Conservation (phyloP, 2,329 filamentous ascomycete genomes). For the Claviceps sp. region DNA sequence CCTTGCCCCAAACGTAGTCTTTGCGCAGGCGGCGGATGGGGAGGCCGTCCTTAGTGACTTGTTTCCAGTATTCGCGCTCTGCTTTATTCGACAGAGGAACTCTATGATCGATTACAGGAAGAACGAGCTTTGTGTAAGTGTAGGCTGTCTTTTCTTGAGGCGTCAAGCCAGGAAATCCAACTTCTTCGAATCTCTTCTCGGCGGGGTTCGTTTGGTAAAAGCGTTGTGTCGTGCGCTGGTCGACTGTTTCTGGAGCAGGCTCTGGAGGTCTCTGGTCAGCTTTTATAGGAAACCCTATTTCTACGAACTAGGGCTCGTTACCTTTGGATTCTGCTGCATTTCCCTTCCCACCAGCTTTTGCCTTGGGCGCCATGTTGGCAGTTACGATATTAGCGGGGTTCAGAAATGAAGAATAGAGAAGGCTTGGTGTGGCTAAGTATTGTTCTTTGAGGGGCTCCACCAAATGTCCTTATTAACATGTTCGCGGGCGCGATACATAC, state of each 20-base stretch:
- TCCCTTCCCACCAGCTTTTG: conserved; percentile 10
- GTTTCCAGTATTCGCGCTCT: conserved; percentile 45
- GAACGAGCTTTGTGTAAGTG: conserved; percentile 32
- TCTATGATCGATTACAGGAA: conserved; percentile 23
- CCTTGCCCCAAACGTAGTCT: conserved; percentile 35
- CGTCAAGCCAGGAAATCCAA: conserved; percentile 31
- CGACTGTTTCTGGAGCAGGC: conserved; percentile 29
- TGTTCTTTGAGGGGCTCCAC: conserved; percentile 8
- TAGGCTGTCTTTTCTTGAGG: conserved; percentile 36
- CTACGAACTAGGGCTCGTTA: background rate
- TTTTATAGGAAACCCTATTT: background rate
- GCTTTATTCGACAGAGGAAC: conserved; percentile 30
- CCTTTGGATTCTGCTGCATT: conserved; percentile 13
- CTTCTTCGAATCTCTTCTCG: conserved; percentile 29
- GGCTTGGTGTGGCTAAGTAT: conserved; percentile 3
- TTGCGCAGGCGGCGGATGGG: conserved; percentile 31
- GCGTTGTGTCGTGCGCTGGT: conserved; percentile 32
- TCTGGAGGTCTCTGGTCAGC: conserved; percentile 12
- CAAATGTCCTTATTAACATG: background rate
- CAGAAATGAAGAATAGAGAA: conserved; percentile 1
- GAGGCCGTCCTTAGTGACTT: conserved; percentile 36
- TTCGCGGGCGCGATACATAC: background rate
- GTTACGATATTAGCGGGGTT: conserved; percentile 9
- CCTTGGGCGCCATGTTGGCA: conserved; percentile 13
- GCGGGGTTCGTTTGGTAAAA: conserved; percentile 38